Base-by-base conservation (phyloP, 306 rosid genomes). In the Medicago arabica region DNA sequence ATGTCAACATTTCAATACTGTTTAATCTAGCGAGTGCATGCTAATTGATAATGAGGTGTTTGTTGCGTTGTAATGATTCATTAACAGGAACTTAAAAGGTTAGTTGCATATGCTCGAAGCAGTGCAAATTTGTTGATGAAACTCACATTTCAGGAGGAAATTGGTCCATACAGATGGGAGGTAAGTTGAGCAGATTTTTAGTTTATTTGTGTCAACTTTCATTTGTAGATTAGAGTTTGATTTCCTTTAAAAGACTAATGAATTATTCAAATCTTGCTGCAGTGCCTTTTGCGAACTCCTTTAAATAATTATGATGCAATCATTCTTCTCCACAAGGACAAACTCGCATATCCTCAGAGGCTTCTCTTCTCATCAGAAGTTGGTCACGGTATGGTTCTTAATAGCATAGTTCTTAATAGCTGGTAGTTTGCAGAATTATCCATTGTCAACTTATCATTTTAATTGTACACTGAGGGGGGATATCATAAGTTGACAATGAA, bases 251-350 rank as follows among this genome's bases (percentile, higher is more conserved):
- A 69, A 64, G 12, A 40, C 53, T 51, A 50, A 16, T 34, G 23
- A 47, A 19, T 38, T 58, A 79, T 73, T 80, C 9, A n/a, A 54
- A 82, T 75, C 40, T 83, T 76, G 80, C 69, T 81, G 83, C 89
- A 95, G 99, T 88, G 97, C 87, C 89, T 90, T 78, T 89, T 90
- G 34, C 89, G 97, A 75, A 95, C 96, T 78, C 99, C 99, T 74
- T 86, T 95, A 83, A 89, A 83, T 81, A 95, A 89, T 83, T 95
- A 89, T 9, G 97, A 95, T 50, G 99, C 96, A 3, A 75, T 95
- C 64, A 75, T 95, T 84, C 90, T 90, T 82, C 93, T 95, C 72
- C 96, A 95, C 54, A 82, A 90, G 83, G 99, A 89, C 74, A 95
- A 82, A 80, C 89, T 95, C 75, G 81, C 97, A 21, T 85, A 90